Evolutionary conservation across 441 rosid genomes (phyloP).

Genomic region (Euphorbia celastroides): DNA sequence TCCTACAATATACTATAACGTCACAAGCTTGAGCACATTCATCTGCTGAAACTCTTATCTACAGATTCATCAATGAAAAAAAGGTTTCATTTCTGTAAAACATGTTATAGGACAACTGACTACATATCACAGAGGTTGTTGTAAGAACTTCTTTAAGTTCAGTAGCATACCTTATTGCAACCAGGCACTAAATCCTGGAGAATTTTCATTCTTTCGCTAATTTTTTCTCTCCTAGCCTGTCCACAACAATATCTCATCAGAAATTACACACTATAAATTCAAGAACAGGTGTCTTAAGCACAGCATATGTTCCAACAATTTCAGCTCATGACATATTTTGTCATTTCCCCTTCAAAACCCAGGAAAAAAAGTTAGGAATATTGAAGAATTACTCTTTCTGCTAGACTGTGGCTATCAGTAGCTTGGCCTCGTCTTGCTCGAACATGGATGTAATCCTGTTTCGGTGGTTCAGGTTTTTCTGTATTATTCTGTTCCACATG

Average conservation of each 20-base stretch:
- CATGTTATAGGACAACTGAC: conserved; percentile 1
- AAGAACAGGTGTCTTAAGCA: background rate
- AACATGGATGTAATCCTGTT: conserved; percentile 87
- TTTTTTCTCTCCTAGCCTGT: conserved; percentile 91
- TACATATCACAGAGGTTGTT: background rate
- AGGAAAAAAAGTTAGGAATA: background rate
- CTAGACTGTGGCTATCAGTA: conserved; percentile 92
- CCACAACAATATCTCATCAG: conserved; percentile 25
- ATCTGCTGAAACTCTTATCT: background rate
- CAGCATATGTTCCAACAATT: background rate
- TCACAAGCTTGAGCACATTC: conserved; percentile 1
- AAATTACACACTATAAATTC: conserved; percentile 1
- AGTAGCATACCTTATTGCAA: conserved; percentile 63
- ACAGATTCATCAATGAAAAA: background rate
- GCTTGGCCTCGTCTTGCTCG: conserved; percentile 97
- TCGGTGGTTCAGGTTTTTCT: conserved; percentile 47
- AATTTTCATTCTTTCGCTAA: conserved; percentile 89
- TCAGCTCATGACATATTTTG: background rate
- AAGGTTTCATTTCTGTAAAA: background rate
- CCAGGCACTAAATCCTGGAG: conserved; percentile 88
- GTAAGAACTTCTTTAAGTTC: background rate
- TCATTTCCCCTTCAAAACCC: background rate
- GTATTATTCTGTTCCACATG: conserved; percentile 41
- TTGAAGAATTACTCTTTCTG: conserved; percentile 70
- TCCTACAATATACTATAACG: background rate